These are phyloP conservation scores for Agrocybe pediades DNA, from an alignment of 768 basidiomycete genomes.

Conservation along the genomic window DNA sequence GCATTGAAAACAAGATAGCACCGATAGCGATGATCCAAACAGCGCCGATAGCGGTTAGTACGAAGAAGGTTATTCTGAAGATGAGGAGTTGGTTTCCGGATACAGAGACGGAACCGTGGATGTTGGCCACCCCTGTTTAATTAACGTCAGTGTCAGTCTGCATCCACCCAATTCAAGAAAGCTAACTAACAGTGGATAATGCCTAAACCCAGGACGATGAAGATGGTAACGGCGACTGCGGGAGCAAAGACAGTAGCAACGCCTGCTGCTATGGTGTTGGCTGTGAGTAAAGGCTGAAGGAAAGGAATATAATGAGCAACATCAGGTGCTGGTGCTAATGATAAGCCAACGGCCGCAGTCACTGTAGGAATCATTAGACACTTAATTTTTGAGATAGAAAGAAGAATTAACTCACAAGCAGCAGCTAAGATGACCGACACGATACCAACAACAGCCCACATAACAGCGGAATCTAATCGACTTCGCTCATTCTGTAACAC, in stretches of 20 bases:
- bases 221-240: constrained; percentile 59
- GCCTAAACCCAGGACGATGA: constrained; percentile 54
- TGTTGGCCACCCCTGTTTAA: constrained; percentile 48
- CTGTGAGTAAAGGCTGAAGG: constrained; percentile 50
- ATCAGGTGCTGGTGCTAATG: constrained; percentile 69
- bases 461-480: constrained; percentile 43
- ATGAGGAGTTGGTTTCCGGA: constrained; percentile 60
- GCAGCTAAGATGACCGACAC: constrained; percentile 54
- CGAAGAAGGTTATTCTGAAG: constrained; percentile 66
- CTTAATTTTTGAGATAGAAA: constrained; percentile 1
- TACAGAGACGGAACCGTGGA: constrained; percentile 61
- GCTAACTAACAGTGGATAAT: constrained; percentile 58
- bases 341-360: constrained; percentile 68
- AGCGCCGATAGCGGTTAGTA: constrained; percentile 52
- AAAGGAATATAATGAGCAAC: constrained; percentile 73
- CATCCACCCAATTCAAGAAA: background rate
- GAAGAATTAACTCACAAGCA: constrained; percentile 51
- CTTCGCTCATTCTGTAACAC: constrained; percentile 65
- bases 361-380: constrained; percentile 42
- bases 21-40: constrained; percentile 69
- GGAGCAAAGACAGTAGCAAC: constrained; percentile 71
- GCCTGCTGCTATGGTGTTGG: constrained; percentile 56
- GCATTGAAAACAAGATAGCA: constrained; percentile 68
- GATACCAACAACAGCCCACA: constrained; percentile 59
- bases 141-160: constrained; percentile 6